Base-by-base conservation (phyloP, 257 asterid species). In the Forsythia suspensa region DNA sequence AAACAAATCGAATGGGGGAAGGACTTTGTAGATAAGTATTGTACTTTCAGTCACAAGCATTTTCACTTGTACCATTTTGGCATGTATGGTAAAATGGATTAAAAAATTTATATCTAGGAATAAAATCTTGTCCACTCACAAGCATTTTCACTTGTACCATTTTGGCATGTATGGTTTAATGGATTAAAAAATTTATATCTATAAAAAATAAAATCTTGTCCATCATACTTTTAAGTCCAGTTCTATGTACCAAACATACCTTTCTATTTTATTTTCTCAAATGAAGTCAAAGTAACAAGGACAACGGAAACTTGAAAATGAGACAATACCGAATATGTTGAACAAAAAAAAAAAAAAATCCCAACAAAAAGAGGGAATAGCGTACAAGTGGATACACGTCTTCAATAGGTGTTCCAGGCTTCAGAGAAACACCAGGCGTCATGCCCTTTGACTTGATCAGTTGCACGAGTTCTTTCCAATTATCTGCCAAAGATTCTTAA, bases 321-420 rank as follows among this genome's bases (percentile, higher is more conserved):
- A 21, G 70, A 63, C 18, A 1, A 63, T 29, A 55, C n/a, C 7
- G 10, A 55, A 55, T 2, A 6, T 29, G 37, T 11, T 10, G 9
- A 5, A 0, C 3, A 0, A 63, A 63, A 29, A 21, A 24, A 24
- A 24, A n/a, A 7, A 21, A 61, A 61, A 61, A 21, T 10, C 18
- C 39, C 7, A 24, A 7, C 6, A 21, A 63, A 63, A 63, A 10
- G 18, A 11, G 36, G 52, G n/a, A 63, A 66, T 61, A 59, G 44
- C 81, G 40, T 90, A 96, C 99, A 91, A 94, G 80, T 18, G 99
- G 95, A 80, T 86, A 94, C 51, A 90, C 98, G 75, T 92, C 94
- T 85, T 96, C 97, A 43, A 94, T 73, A 38, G 97, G 94, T 59
- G 97, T 96, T 74, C 90, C 92, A 46, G 98, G 99, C 89, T 90